Evolutionary conservation across 257 asterid genomes (phyloP), one percentile per base, ranked within the genome.

Genomic region (Salvia miltiorrhiza): DNA sequence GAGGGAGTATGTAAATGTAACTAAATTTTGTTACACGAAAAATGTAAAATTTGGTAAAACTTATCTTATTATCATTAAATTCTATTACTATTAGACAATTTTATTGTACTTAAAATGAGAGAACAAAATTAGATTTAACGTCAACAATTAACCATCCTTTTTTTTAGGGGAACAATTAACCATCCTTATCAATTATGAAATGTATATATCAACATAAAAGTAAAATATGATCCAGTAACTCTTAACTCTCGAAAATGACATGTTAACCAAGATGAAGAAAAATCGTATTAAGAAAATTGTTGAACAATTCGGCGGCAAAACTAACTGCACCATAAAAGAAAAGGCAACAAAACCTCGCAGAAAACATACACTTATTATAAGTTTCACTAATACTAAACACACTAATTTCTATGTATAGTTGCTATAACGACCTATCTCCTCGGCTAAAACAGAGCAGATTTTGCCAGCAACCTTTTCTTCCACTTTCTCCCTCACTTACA

Each of bases 371-470:
- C 67, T 69, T 62, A 62, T 62, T 62, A 40, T 8, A 21, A 67
- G 48, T 40, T 52, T 40, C n/a, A 21, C 67, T 75, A 23, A 59
- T 13, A 17, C 71, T 53, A 69, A 74, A 69, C 39, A 45, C 73
- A 23, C 80, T 70, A 76, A 21, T 26, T 23, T 70, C 73, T 73
- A 73, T 3, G 66, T 60, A 71, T 70, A 54, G 70, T 33, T 71
- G 73, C 76, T 69, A 76, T 10, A 52, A 44, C 60, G 35, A 69
- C 70, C 72, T 7, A 72, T 78, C 81, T 76, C 75, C 83, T 77
- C 79, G 16, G 68, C 79, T 75, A 78, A 88, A 84, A 74, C 65
- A 72, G 82, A 77, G 86, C 63, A 73, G 80, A 79, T 80, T 70
- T 71, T 62, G 44, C 45, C 67, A 23, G 77, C 70, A 61, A 66